phyloP scores from a whole-genome alignment of 371 early-diverging fungal genomes.

The Parasitella parasitica region DNA sequence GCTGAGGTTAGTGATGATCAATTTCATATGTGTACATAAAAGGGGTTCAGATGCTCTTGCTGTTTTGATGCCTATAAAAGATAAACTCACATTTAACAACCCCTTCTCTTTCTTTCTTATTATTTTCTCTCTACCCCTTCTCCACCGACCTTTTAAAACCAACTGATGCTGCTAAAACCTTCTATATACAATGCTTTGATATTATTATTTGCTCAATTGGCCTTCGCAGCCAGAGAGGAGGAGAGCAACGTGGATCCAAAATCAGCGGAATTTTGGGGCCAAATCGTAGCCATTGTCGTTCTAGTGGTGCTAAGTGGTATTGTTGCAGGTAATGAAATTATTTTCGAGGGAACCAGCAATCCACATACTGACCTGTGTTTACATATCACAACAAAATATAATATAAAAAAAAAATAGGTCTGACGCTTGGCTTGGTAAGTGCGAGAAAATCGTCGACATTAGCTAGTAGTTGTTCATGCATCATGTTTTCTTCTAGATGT shows the following conservation, averaged over 20 bases:
- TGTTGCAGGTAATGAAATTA: conserved; percentile 84
- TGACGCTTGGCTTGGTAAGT: conserved; percentile 43
- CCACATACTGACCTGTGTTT: conserved; percentile 5
- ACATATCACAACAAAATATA: too few relatives aligned
- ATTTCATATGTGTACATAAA: not conserved
- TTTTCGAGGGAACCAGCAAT: too few relatives aligned
- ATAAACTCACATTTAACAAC: not conserved
- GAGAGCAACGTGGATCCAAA: conserved; percentile 4
- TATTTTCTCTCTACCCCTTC: not conserved
- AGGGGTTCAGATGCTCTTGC: not conserved
- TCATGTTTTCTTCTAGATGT: conserved; percentile 47
- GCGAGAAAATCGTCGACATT: conserved; percentile 16
- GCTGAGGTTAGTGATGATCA: not conserved
- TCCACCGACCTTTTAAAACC: not conserved
- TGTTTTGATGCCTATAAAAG: not conserved
- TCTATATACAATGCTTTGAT: not conserved
- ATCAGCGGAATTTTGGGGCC: conserved; percentile 37
- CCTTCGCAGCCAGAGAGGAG: conserved; percentile 2
- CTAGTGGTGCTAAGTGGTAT: conserved; percentile 77
- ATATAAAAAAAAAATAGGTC: too few relatives aligned
- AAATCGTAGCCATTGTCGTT: conserved; percentile 42
- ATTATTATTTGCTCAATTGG: not conserved
- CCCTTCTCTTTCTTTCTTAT: not conserved
- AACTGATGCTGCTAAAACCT: conserved; percentile 12
- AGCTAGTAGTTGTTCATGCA: conserved; percentile 6